Percentiles rank a stretch among this genome's conserved stretches.
Evolutionary conservation across 2,329 filamentous ascomycete genomes (phyloP).

Genomic region (Aspergillus proliferans): DNA sequence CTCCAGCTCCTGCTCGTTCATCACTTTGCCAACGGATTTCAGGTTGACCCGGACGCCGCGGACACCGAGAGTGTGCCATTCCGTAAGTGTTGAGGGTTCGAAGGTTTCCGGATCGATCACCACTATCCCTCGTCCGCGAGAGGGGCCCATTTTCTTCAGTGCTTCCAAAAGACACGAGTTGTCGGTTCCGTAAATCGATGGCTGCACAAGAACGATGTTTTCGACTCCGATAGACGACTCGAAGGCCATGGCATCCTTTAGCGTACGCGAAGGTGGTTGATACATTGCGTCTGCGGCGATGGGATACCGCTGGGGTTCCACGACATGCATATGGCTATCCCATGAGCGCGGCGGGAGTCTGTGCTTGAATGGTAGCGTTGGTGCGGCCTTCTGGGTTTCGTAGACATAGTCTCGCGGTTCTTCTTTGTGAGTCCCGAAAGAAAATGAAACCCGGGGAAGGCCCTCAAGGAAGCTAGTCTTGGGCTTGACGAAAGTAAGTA

Average conservation of each 20-base stretch:
- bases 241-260: slow-evolving; percentile 48
- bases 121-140: slow-evolving; percentile 50
- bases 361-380: slow-evolving; percentile 11
- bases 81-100: slow-evolving; percentile 33
- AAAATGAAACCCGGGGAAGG: slow-evolving; percentile 13
- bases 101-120: slow-evolving; percentile 47
- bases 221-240: slow-evolving; percentile 46
- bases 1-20: slow-evolving; percentile 38
- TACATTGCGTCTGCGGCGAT: slow-evolving; percentile 47
- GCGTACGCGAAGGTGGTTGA: slow-evolving; percentile 43
- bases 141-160: slow-evolving; percentile 44
- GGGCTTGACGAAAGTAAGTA: slow-evolving; percentile 21
- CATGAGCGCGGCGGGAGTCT: slow-evolving; percentile 40
- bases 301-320: slow-evolving; percentile 49
- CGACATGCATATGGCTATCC: slow-evolving; percentile 61
- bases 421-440: slow-evolving; percentile 2
- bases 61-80: slow-evolving; percentile 54
- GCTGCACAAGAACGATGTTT: slow-evolving; percentile 56
- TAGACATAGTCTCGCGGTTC: slow-evolving; percentile 4
- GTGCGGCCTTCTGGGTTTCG: slow-evolving; percentile 1
- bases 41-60: slow-evolving; percentile 56
- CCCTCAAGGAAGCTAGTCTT: slow-evolving; percentile 10
- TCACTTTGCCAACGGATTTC: slow-evolving; percentile 45
- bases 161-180: slow-evolving; percentile 55
- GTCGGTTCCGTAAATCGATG: slow-evolving; percentile 56